Evolutionary conservation across 1,139 yeast genomes (phyloP), one percentile per base, ranked within the genome.

Genomic region (Taiozyma sp.): DNA sequence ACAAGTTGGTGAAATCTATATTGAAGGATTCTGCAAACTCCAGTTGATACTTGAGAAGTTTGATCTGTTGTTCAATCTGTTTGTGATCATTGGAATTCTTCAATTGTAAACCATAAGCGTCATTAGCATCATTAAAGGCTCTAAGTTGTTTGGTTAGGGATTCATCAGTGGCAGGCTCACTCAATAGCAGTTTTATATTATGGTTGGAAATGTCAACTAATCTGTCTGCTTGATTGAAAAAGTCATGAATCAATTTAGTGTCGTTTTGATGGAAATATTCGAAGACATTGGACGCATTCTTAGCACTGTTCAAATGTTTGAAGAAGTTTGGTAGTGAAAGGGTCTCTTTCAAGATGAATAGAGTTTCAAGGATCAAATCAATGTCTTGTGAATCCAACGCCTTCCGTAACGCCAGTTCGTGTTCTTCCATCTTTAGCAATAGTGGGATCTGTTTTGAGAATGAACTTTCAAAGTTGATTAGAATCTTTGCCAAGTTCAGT

Each of bases 391-490:
- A 78, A 55, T 83, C 84, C 45, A 87, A 78, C 0, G 96, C 80
- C 57, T 85, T 87, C 44, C 78, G 68, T 36, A 92, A 66, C 0
- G 97, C 96, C 42, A 81, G 65, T 54, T 82, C 89, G 42, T 80
- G 73, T 61, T 91, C 96, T 46, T 87, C 89, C 74, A 88, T 83
- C 32, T 79, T 81, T 41, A 91, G 66, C 44, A 89, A 74, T 52
- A 86, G 74, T 14, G 82, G 79, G 0, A 91, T 78, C 57, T 87
- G 87, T 51, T 79, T 76, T 3, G 74, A 73, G 0, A 87, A 78
- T 6, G 84, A 74, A 0, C 88, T 85, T 63, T 93, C 98, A 52
- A 83, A 70, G 49, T 83, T 78, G 4, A 88, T 75, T 29, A 92
- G 67, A 46, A 78, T 70, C 51, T 84, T 80, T 36, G 97, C 86